Evolutionary conservation across 2,329 filamentous ascomycete genomes (phyloP).

Genomic region (Zarea fungicola): DNA sequence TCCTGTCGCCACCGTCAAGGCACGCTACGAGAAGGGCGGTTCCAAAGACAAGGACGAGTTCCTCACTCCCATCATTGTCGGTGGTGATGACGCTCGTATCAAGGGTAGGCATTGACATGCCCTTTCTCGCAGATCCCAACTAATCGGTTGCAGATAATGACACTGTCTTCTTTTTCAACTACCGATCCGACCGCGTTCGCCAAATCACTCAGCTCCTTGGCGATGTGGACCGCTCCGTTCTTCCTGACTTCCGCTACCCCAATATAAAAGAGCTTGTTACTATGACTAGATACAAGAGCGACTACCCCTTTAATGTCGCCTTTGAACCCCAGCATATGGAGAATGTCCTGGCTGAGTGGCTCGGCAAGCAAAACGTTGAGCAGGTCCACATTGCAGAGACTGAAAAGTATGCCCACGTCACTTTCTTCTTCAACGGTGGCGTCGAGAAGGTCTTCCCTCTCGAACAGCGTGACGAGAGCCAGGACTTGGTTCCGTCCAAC

Average conservation of each 20-base stretch:
- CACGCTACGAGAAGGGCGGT: slow-evolving; percentile 72
- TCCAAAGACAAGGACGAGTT: slow-evolving; percentile 85
- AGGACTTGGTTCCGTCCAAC: slow-evolving; percentile 79
- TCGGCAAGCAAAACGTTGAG: slow-evolving; percentile 80
- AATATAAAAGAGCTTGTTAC: slow-evolving; percentile 80
- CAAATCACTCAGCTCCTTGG: slow-evolving; percentile 94
- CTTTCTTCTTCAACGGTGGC: slow-evolving; percentile 99
- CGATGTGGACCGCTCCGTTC: slow-evolving; percentile 83
- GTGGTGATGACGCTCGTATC: slow-evolving; percentile 78
- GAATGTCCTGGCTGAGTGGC: slow-evolving; percentile 96
- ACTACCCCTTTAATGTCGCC: slow-evolving; percentile 87
- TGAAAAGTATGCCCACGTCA: slow-evolving; percentile 98
- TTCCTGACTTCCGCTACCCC: slow-evolving; percentile 88
- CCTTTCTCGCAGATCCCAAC: background rate
- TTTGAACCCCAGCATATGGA: slow-evolving; percentile 95
- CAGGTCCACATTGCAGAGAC: slow-evolving; percentile 98
- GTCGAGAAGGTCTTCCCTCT: slow-evolving; percentile 93
- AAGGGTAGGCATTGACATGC: slow-evolving; percentile 52
- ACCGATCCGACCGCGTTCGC: slow-evolving; percentile 93
- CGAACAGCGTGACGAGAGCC: slow-evolving; percentile 79
- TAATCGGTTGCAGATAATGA: slow-evolving; percentile 61
- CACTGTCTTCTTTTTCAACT: slow-evolving; percentile 99
- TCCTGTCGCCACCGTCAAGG: slow-evolving; percentile 79
- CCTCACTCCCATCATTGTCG: slow-evolving; percentile 93
- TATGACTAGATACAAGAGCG: slow-evolving; percentile 97